Evolutionary conservation across 345 rosid species (phyloP).

Genomic region (Salix purpurea): DNA sequence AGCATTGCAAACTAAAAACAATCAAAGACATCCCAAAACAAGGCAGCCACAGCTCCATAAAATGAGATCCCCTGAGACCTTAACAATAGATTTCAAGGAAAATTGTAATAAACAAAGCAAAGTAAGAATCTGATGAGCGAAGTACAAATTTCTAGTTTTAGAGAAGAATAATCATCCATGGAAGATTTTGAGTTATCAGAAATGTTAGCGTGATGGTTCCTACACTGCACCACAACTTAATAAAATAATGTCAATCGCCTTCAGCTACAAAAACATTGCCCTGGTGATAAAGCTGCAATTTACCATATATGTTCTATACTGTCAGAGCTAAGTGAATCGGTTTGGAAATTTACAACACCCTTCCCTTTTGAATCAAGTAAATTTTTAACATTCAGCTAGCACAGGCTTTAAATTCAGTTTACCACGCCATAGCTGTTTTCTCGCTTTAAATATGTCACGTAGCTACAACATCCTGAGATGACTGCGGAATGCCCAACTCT

Average conservation of each 20-base stretch:
- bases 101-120: background rate
- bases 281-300: background rate
- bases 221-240: background rate
- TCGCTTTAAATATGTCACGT: background rate
- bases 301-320: background rate
- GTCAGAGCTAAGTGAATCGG: background rate
- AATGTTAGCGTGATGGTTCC: background rate
- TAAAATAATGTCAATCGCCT: background rate
- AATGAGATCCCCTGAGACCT: background rate
- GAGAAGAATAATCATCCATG: background rate
- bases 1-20: background rate
- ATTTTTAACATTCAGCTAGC: background rate
- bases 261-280: background rate
- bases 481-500: background rate
- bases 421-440: background rate
- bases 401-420: background rate
- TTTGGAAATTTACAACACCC: background rate
- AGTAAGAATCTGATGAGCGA: background rate
- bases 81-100: background rate
- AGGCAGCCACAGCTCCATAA: background rate
- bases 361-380: background rate
- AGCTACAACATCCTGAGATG: background rate
- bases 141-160: background rate
- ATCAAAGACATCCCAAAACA: background rate
- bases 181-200: background rate